These are phyloP conservation scores for Diaporthe velutina DNA, from an alignment of 2,329 filamentous ascomycete species.

Conservation along the genomic window DNA sequence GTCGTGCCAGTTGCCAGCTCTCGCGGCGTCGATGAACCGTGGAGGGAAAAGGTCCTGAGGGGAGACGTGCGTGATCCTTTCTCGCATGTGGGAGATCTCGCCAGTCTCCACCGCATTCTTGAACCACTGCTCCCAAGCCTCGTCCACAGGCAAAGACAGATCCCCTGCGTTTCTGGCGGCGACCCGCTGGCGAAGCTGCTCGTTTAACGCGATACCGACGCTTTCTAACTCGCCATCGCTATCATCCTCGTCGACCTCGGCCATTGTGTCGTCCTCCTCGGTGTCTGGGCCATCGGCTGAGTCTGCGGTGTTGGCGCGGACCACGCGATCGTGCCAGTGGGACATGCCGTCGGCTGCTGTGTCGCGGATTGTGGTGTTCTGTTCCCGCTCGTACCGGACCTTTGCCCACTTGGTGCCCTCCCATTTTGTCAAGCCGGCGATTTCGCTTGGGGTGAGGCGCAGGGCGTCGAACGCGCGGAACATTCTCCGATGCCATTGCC, in stretches of 20 bases:
- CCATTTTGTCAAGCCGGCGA: constrained; percentile 81
- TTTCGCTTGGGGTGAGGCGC: constrained; percentile 77
- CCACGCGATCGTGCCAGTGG: constrained; percentile 68
- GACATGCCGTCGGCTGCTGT: constrained; percentile 78
- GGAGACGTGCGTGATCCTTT: constrained; percentile 49
- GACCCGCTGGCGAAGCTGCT: constrained; percentile 74
- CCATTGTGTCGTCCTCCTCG: constrained; percentile 16
- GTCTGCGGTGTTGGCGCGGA: constrained; percentile 43
- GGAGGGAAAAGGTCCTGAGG: constrained; percentile 58
- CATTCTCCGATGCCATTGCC: constrained; percentile 80
- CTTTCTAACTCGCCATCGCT: constrained; percentile 68
- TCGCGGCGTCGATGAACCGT: constrained; percentile 66
- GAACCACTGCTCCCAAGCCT: constrained; percentile 81
- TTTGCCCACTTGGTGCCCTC: constrained; percentile 88
- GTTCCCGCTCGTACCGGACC: constrained; percentile 82
- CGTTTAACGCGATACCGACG: constrained; percentile 73
- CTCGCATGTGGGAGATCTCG: constrained; percentile 54
- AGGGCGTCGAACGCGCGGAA: constrained; percentile 82
- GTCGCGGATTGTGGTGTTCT: constrained; percentile 77
- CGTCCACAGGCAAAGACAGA: constrained; percentile 70
- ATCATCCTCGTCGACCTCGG: constrained; percentile 55
- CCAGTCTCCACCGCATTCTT: constrained; percentile 78
- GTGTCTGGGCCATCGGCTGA: constrained; percentile 24
- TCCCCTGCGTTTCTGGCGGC: constrained; percentile 74
- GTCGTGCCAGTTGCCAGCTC: constrained; percentile 68